phyloP scores from a whole-genome alignment of 768 basidiomycete species.

The Rhizopogon salebrosus region DNA sequence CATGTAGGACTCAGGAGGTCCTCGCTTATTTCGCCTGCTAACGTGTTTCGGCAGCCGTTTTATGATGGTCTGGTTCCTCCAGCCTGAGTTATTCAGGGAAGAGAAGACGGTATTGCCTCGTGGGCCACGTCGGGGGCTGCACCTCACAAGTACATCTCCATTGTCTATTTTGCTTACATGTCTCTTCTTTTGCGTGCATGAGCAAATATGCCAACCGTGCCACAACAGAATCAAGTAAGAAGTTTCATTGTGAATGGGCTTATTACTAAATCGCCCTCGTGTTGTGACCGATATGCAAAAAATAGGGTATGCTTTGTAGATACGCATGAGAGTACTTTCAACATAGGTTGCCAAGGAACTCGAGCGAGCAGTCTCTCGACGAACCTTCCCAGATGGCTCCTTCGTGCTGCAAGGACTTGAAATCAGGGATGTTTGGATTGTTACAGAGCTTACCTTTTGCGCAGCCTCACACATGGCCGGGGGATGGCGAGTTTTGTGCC shows the following conservation, averaged over 20 bases:
- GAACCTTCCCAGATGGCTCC: too few species aligned
- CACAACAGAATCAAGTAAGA: not conserved
- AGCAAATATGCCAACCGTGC: too few species aligned
- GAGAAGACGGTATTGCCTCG: slow-evolving; percentile 36
- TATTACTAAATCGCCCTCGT: not conserved
- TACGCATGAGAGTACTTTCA: not conserved
- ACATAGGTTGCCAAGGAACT: not conserved
- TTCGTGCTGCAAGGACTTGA: not conserved
- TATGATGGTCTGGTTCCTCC: slow-evolving; percentile 39
- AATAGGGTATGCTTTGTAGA: not conserved
- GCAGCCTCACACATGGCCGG: not conserved
- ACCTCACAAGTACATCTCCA: slow-evolving; percentile 37
- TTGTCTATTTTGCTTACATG: not conserved
- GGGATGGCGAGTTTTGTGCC: not conserved
- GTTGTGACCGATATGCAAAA: not conserved
- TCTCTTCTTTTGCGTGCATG: not conserved
- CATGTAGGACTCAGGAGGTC: slow-evolving; percentile 45
- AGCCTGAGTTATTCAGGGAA: slow-evolving; percentile 45
- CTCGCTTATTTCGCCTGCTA: slow-evolving; percentile 14
- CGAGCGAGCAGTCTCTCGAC: too few species aligned
- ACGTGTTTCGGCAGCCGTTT: slow-evolving; percentile 28
- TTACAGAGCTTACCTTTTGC: not conserved
- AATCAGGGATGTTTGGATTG: not conserved
- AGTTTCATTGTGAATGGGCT: not conserved
- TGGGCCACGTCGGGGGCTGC: slow-evolving; percentile 47